Base-by-base conservation (phyloP, 2,329 filamentous ascomycete species). In the Calonectria pseudoturangicola region DNA sequence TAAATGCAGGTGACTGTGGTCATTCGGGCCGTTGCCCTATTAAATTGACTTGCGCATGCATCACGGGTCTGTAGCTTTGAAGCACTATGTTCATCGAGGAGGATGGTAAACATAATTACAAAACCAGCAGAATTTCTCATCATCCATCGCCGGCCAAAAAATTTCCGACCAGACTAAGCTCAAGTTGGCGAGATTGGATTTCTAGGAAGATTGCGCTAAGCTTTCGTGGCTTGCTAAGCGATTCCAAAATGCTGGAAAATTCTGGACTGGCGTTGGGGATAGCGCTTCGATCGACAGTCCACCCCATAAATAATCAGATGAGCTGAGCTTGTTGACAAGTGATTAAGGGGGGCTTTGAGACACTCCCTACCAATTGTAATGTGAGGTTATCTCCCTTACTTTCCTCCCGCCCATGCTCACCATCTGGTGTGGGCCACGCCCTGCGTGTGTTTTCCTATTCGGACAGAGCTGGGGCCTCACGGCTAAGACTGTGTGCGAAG, bases 271-370 rank as follows among this genome's bases (percentile, higher is more conserved):
- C 27, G 30, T 39, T 16, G n/a, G 7, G 33, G 36, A 28, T 2
- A 21, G 54, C 21, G 33, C 21, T 4, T 13, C 27, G 54, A 60
- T 60, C 54, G 33, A 28, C 54, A 41, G 12, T 28, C 7, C 12
- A 60, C 54, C 54, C 54, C 54, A 60, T 60, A 15, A 41, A 39
- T 27, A 58, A 16, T 41, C 39, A 60, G 54, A 60, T 60, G 54
- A 60, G 54, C 33, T 28, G 54, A 41, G 13, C n/a, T 25, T 13
- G 30, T 41, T 21, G 12, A 18, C n/a, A 60, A 4, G n/a, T 39
- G 36, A 36, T 27, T 18, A 4, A 41, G 33, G 21, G 33, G 36
- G 54, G 8, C 41, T 27, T 33, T 36, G 54, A 60, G 54, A 60
- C 54, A 60, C 18, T 41, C 36, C 13, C 4, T 8, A 12, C 36